These are phyloP conservation scores for Torrubiellomyces zombiae DNA, from an alignment of 2,329 filamentous ascomycete species.

Conservation along the genomic window DNA sequence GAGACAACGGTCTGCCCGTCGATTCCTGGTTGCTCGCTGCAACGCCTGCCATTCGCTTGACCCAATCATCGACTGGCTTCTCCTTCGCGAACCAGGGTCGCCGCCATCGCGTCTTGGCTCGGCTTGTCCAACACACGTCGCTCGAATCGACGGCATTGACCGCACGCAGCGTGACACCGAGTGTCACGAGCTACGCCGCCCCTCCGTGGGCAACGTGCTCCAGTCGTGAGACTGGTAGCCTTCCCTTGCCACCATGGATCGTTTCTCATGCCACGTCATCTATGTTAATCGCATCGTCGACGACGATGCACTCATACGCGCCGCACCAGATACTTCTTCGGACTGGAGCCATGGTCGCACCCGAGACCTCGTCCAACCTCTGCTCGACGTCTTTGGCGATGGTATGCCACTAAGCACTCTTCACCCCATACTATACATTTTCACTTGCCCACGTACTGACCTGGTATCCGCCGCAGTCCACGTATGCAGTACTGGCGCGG, in stretches of 20 bases:
- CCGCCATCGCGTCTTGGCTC: no score
- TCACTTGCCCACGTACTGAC: slow-evolving; percentile 3
- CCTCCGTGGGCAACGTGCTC: slow-evolving; percentile 35
- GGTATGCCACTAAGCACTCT: no score
- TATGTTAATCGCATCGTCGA: slow-evolving; percentile 40
- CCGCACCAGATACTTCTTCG: slow-evolving; percentile 8
- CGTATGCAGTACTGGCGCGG: slow-evolving; percentile 33
- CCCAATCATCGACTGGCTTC: no score
- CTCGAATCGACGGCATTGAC: neutral
- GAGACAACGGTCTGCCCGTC: no score
- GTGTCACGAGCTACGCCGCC: slow-evolving; percentile 7
- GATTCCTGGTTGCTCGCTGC: no score
- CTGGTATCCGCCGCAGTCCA: slow-evolving; percentile 36
- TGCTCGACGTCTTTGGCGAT: slow-evolving; percentile 37
- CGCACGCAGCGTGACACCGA: slow-evolving; percentile 1
- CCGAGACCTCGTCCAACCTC: slow-evolving; percentile 27
- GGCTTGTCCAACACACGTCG: no score
- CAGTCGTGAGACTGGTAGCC: slow-evolving; percentile 45
- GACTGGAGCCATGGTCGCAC: slow-evolving; percentile 23
- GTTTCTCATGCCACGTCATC: slow-evolving; percentile 39
- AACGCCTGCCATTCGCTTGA: no score
- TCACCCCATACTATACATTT: no score
- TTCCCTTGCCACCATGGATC: slow-evolving; percentile 39
- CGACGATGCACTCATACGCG: slow-evolving; percentile 25
- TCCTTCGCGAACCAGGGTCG: no score